Conservation (phyloP, 2,329 filamentous ascomycete genomes). For the Amauroascus verrucosus region DNA sequence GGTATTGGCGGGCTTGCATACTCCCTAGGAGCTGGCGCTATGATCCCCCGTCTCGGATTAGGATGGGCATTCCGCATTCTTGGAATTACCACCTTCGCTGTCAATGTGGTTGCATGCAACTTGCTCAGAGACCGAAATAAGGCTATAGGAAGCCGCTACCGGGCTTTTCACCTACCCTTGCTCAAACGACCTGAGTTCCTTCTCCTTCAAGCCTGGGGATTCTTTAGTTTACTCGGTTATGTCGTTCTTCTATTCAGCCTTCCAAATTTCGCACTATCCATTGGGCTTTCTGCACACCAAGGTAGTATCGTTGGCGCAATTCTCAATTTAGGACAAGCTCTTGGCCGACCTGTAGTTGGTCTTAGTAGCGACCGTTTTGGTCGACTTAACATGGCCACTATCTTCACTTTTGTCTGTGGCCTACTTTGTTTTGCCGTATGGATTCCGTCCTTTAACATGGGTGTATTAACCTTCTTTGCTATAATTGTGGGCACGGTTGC, state of each 20-base stretch:
- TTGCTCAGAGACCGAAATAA: constrained; percentile 50
- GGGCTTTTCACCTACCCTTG: constrained; percentile 44
- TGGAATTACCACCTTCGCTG: constrained; percentile 44
- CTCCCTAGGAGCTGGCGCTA: constrained; percentile 47
- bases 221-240: constrained; percentile 55
- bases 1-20: constrained; percentile 52
- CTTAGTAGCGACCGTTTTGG: constrained; percentile 53
- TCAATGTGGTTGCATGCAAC: constrained; percentile 45
- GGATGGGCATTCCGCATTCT: constrained; percentile 53
- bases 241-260: constrained; percentile 55
- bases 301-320: constrained; percentile 52
- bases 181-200: constrained; percentile 47
- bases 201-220: constrained; percentile 49
- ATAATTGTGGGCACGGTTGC: constrained; percentile 49
- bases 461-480: constrained; percentile 49
- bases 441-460: constrained; percentile 50
- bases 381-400: constrained; percentile 51
- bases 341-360: constrained; percentile 50
- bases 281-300: constrained; percentile 51
- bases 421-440: constrained; percentile 52
- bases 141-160: constrained; percentile 43
- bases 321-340: constrained; percentile 52
- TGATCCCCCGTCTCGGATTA: constrained; percentile 47
- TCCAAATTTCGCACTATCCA: constrained; percentile 50
- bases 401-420: constrained; percentile 46